Conservation (phyloP, 495 filamentous ascomycete genomes). For the Acidomyces sp. region DNA sequence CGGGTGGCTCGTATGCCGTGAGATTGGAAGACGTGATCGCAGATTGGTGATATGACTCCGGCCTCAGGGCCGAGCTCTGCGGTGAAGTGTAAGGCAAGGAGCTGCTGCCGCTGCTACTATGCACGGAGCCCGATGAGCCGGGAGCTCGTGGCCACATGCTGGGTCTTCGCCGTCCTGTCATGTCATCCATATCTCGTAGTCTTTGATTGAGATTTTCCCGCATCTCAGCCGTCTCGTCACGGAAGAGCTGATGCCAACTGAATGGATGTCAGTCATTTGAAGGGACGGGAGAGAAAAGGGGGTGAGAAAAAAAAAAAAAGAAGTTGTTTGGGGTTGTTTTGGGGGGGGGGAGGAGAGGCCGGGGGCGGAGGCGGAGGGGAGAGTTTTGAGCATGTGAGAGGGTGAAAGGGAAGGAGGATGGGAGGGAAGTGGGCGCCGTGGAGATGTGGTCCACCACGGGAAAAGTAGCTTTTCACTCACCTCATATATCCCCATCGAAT, state of each 20-base stretch:
- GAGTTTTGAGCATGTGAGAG: too few species aligned
- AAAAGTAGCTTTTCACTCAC: too few species aligned
- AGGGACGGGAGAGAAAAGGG: too few species aligned
- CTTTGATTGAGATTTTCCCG: slow-evolving; percentile 9
- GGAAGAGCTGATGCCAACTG: slow-evolving; percentile 18
- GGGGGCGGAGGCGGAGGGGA: too few species aligned
- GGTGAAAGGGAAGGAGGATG: too few species aligned
- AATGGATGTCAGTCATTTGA: neutral
- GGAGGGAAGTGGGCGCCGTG: too few species aligned
- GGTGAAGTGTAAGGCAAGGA: slow-evolving; percentile 8
- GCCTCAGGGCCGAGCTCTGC: slow-evolving; percentile 1
- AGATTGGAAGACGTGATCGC: slow-evolving; percentile 9
- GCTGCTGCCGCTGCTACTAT: slow-evolving; percentile 18
- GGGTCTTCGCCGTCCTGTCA: slow-evolving; percentile 1
- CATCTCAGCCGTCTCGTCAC: slow-evolving; percentile 8
- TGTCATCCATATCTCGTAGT: slow-evolving; percentile 12
- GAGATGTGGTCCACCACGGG: too few species aligned
- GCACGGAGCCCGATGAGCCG: slow-evolving; percentile 7
- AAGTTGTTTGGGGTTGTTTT: too few species aligned
- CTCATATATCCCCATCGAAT: slow-evolving; percentile 28
- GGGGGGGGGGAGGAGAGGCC: too few species aligned
- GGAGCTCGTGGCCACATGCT: slow-evolving; percentile 14
- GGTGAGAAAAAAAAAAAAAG: too few species aligned
- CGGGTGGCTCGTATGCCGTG: neutral
- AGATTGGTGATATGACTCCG: slow-evolving; percentile 3